A percentile compares a stretch with the other conserved stretches of the same genome.
Evolutionary conservation across 73 alveolate species (phyloP).

Genomic region (Effrenium voratum): DNA sequence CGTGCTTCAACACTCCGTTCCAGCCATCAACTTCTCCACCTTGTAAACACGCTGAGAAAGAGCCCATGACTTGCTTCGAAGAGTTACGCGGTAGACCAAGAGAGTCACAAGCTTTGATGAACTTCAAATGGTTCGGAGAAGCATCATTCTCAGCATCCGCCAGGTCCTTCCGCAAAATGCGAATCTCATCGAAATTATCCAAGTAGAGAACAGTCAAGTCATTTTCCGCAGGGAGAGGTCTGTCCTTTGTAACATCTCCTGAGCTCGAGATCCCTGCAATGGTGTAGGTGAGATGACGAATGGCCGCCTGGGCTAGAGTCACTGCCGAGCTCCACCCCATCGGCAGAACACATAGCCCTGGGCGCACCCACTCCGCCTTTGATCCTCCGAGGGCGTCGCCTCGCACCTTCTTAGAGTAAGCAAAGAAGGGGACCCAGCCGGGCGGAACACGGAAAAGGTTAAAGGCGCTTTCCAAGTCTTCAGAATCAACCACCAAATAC

Average conservation of each 20-base stretch:
- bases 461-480: slow-evolving; percentile 1
- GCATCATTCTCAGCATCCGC: neutral
- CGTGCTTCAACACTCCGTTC: neutral
- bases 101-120: neutral
- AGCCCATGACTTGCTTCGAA: neutral
- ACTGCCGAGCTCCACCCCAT: slow-evolving; percentile 44
- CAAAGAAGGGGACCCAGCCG: neutral
- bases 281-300: neutral
- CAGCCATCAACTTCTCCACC: slow-evolving; percentile 1
- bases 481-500: neutral
- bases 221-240: neutral
- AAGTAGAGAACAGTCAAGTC: neutral
- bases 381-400: neutral
- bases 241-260: neutral
- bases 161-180: neutral
- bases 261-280: neutral
- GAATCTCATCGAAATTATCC: slow-evolving; percentile 53
- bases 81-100: neutral
- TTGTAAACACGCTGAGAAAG: neutral
- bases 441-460: neutral
- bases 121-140: neutral
- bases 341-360: neutral
- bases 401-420: slow-evolving; percentile 11
- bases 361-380: neutral
- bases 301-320: slow-evolving; percentile 38